Conservation (phyloP, 1,284 basidiomycete species). For the Ustanciosporium gigantosporum region DNA sequence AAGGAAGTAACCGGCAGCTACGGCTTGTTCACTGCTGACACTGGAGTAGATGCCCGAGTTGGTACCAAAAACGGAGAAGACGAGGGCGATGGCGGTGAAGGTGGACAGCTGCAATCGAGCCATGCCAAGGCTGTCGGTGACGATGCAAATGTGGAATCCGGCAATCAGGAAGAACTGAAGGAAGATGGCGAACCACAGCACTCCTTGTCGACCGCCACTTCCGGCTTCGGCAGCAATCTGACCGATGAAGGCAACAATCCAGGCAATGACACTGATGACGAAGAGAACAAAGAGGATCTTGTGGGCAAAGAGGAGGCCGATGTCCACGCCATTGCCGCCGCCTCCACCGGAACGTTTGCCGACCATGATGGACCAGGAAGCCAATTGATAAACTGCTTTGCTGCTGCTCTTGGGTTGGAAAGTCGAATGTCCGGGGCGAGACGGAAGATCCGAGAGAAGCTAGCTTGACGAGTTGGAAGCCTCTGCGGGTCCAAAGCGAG, state of each 20-base stretch:
- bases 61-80: slow-evolving; percentile 81
- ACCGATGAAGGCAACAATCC: slow-evolving; percentile 89
- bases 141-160: slow-evolving; percentile 78
- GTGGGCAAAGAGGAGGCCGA: slow-evolving; percentile 76
- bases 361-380: slow-evolving; percentile 25
- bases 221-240: slow-evolving; percentile 62
- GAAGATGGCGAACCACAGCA: slow-evolving; percentile 88
- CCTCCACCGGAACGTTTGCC: slow-evolving; percentile 39
- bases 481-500: too few relatives aligned
- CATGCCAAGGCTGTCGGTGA: slow-evolving; percentile 79
- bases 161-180: slow-evolving; percentile 79
- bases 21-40: slow-evolving; percentile 64
- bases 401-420: too few relatives aligned
- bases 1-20: slow-evolving; percentile 91
- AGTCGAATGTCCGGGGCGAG: too few relatives aligned
- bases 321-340: slow-evolving; percentile 28
- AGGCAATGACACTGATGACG: slow-evolving; percentile 79
- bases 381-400: too few relatives aligned
- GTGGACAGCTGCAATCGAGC: slow-evolving; percentile 81
- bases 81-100: slow-evolving; percentile 82
- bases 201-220: slow-evolving; percentile 66
- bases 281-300: slow-evolving; percentile 86
- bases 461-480: too few relatives aligned
- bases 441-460: too few relatives aligned
- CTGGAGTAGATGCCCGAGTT: slow-evolving; percentile 63